Percentiles rank a stretch among this genome's conserved stretches.
phyloP scores from a whole-genome alignment of 148 eudicot genomes.

The Chenopodium album region DNA sequence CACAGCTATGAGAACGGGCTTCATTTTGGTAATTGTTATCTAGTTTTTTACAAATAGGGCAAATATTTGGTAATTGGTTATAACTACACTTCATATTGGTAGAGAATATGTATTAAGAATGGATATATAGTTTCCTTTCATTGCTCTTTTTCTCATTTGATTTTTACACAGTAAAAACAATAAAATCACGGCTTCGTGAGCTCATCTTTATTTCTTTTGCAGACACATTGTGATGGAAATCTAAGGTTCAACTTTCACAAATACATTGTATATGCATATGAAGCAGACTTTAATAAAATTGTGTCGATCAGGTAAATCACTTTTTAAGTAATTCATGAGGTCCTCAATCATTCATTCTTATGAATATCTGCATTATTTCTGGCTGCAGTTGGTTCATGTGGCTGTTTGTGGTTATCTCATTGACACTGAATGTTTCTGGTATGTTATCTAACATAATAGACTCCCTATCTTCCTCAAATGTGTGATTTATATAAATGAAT shows the following conservation, averaged over 20 bases:
- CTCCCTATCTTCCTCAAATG: too few species aligned
- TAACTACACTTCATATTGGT: too few species aligned
- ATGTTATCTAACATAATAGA: neutral
- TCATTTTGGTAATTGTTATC: conserved; percentile 23
- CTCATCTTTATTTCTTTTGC: neutral
- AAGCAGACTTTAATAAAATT: neutral
- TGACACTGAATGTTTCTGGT: neutral
- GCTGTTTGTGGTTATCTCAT: neutral
- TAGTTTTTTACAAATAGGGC: too few species aligned
- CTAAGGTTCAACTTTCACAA: neutral
- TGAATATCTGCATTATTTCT: too few species aligned
- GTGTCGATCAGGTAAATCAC: neutral
- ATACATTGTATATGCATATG: neutral
- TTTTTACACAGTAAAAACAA: too few species aligned
- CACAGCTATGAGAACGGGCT: conserved; percentile 26
- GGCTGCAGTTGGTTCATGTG: neutral
- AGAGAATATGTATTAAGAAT: too few species aligned
- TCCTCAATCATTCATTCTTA: too few species aligned
- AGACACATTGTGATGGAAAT: neutral
- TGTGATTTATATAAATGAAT: neutral
- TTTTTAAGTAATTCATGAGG: neutral
- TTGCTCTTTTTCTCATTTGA: too few species aligned
- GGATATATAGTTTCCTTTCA: too few species aligned
- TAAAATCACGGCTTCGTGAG: too few species aligned
- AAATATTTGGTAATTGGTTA: too few species aligned